phyloP scores from a whole-genome alignment of 2,329 filamentous ascomycete genomes.

The Ascochyta pisi region DNA sequence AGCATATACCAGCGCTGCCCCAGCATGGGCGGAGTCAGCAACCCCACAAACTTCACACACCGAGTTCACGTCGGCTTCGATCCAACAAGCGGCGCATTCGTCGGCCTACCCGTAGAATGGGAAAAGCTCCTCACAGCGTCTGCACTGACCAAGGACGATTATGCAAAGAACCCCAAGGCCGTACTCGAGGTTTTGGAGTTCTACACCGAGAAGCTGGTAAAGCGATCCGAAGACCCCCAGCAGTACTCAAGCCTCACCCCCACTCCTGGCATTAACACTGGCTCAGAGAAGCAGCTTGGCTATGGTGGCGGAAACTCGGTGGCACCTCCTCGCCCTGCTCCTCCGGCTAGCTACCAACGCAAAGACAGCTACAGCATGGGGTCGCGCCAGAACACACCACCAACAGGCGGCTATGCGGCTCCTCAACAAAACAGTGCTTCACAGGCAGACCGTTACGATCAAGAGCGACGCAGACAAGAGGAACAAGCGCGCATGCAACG shows the following conservation, averaged over 20 bases:
- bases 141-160: constrained; percentile 97
- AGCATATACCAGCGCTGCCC: constrained; percentile 96
- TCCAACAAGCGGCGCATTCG: constrained; percentile 91
- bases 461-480: constrained; percentile 47
- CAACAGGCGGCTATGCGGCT: constrained; percentile 37
- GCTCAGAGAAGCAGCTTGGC: constrained; percentile 57
- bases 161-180: constrained; percentile 85
- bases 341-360: constrained; percentile 51
- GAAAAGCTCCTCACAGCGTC: constrained; percentile 95
- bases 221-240: constrained; percentile 73
- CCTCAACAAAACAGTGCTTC: constrained; percentile 42
- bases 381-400: constrained; percentile 42
- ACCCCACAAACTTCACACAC: constrained; percentile 97
- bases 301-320: constrained; percentile 55
- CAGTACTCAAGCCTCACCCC: constrained; percentile 73
- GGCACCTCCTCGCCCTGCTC: constrained; percentile 57
- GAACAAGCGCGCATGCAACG: constrained; percentile 50
- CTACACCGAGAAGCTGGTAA: constrained; percentile 79
- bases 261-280: constrained; percentile 63
- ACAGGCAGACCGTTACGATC: constrained; percentile 42
- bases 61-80: constrained; percentile 98
- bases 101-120: constrained; percentile 94
- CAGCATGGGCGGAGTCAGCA: constrained; percentile 97
- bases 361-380: constrained; percentile 54
- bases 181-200: constrained; percentile 81